phyloP scores from a whole-genome alignment of 2,329 filamentous ascomycete species.

The Triangularia verruculosa region DNA sequence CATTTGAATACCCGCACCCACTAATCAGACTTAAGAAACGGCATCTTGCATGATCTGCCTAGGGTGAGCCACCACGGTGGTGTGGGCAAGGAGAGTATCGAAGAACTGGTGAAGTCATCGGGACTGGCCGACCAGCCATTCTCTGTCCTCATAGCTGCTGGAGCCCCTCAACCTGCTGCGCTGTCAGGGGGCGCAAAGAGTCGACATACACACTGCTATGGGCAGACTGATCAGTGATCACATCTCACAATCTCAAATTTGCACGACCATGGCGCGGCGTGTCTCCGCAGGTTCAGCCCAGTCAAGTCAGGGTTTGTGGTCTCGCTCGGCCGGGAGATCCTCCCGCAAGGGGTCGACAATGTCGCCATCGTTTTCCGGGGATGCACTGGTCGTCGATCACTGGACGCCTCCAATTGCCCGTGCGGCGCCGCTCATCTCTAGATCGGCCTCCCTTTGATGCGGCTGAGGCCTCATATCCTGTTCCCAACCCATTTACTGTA shows the following conservation, averaged over 20 bases:
- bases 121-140: neutral
- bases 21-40: neutral
- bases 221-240: neutral
- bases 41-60: neutral
- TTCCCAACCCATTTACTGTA: no score
- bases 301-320: neutral
- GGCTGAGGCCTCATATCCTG: neutral
- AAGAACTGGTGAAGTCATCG: neutral
- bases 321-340: constrained; percentile 5
- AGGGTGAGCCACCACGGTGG: neutral
- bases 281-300: neutral
- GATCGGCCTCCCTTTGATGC: neutral
- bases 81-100: neutral
- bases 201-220: neutral
- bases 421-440: neutral
- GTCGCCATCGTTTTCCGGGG: constrained; percentile 9
- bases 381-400: neutral
- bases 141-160: neutral
- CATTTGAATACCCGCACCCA: neutral
- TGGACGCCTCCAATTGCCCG: constrained; percentile 2
- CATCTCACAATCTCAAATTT: neutral
- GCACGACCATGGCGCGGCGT: neutral
- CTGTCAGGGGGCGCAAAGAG: neutral
- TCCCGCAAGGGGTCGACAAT: constrained; percentile 8
- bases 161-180: neutral